Conservation (phyloP, 1,139 yeast genomes). For the Debaryomyces coudertii region DNA sequence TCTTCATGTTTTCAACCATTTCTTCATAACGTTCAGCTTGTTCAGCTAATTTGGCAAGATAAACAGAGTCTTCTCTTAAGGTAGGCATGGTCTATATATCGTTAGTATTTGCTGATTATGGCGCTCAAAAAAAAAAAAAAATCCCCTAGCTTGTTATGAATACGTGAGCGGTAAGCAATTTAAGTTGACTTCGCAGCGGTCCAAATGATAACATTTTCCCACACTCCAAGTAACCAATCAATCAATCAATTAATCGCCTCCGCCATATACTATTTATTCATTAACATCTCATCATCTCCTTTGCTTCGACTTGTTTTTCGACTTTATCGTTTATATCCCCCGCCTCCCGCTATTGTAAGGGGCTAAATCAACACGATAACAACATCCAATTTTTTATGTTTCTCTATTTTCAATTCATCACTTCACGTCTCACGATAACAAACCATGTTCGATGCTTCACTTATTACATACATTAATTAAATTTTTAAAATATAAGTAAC, state of each 20-base stretch:
- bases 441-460: not conserved
- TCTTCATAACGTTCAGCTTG: slow-evolving; percentile 99
- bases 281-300: not conserved
- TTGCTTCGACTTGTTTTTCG: not conserved
- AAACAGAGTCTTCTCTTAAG: slow-evolving; percentile 97
- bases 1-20: slow-evolving; percentile 98
- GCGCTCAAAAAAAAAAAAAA: not conserved
- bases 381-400: not conserved
- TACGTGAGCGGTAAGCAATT: slow-evolving; percentile 9
- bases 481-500: slow-evolving; percentile 8
- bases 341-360: slow-evolving; percentile 4
- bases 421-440: not conserved
- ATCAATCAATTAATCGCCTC: slow-evolving; percentile 2
- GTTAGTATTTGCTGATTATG: slow-evolving; percentile 2
- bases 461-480: slow-evolving; percentile 6
- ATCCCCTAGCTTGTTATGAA: slow-evolving; percentile 4
- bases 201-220: slow-evolving; percentile 3
- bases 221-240: slow-evolving; percentile 1
- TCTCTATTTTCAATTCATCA: slow-evolving; percentile 1
- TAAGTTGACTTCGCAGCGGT: slow-evolving; percentile 1
- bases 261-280: not conserved
- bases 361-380: slow-evolving; percentile 7
- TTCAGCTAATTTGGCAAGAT: slow-evolving; percentile 98
- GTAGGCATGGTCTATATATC: slow-evolving; percentile 56
- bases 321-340: not conserved